Conservation (phyloP, 192 early-diverging fungal species). For the Geranomyces variabilis region DNA sequence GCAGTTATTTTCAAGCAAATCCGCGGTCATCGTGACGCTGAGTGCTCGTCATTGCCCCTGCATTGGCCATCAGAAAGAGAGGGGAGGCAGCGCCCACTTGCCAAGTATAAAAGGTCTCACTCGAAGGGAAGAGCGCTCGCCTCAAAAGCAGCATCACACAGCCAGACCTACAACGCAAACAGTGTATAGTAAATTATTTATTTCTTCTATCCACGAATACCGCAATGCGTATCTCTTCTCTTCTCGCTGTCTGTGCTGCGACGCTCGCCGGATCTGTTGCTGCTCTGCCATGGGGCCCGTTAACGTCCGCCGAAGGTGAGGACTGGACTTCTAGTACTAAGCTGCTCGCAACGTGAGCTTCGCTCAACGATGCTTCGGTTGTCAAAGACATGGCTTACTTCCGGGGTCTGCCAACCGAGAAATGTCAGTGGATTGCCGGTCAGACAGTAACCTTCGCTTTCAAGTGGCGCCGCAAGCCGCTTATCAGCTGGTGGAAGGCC, state of each 20-base stretch:
- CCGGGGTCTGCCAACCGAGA: constrained; percentile 9
- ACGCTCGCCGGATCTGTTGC: background rate
- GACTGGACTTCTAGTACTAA: background rate
- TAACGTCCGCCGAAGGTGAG: constrained; percentile 1
- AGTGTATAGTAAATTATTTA: no score
- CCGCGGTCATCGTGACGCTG: no score
- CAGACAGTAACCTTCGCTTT: constrained; percentile 2
- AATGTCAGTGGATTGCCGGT: constrained; percentile 21
- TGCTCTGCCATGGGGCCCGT: constrained; percentile 6
- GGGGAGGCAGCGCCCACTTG: no score
- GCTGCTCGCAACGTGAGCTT: background rate
- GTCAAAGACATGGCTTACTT: constrained; percentile 24
- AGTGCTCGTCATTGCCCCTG: no score
- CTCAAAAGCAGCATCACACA: no score
- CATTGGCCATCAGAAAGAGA: no score
- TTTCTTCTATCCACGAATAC: no score
- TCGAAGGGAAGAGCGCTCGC: no score
- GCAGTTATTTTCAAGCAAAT: no score
- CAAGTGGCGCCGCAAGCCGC: constrained; percentile 20
- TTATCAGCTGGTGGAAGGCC: background rate
- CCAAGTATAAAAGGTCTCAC: no score
- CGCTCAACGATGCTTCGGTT: background rate
- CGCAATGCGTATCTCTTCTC: background rate
- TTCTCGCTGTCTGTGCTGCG: background rate
- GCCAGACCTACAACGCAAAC: no score